phyloP scores from a whole-genome alignment of 148 eudicot genomes.

The Oxyria digyna region DNA sequence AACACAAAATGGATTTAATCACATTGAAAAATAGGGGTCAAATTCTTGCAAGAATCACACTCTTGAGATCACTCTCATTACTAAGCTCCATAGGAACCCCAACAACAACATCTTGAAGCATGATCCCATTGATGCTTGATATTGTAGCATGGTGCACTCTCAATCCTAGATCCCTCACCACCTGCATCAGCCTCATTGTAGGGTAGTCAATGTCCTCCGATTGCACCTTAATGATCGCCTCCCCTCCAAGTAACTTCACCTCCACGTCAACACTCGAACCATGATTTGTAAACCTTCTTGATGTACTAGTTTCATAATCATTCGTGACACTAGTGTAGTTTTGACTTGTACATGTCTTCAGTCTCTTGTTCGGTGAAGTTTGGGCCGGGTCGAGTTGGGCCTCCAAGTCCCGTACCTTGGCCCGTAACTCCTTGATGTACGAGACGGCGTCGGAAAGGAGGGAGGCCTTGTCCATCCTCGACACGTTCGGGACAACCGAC shows the following conservation, averaged over 20 bases:
- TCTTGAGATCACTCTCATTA: constrained; percentile 23
- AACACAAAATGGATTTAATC: too few species aligned
- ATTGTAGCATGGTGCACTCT: constrained; percentile 64
- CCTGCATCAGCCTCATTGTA: constrained; percentile 53
- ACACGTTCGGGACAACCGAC: constrained; percentile 71
- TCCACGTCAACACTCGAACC: constrained; percentile 22
- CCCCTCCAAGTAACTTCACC: constrained; percentile 43
- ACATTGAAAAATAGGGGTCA: too few species aligned
- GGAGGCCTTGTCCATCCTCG: constrained; percentile 91
- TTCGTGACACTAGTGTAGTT: neutral
- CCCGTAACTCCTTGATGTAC: constrained; percentile 55
- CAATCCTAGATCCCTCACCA: constrained; percentile 43
- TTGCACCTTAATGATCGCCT: constrained; percentile 68
- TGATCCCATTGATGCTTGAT: constrained; percentile 40
- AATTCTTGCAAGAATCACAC: constrained; percentile 11
- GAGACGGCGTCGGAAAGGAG: constrained; percentile 62
- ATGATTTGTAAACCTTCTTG: neutral
- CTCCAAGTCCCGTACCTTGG: constrained; percentile 30
- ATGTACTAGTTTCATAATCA: neutral
- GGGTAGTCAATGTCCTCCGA: constrained; percentile 43
- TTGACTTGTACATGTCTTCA: neutral
- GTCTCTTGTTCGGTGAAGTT: neutral
- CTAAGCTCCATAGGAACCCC: constrained; percentile 23
- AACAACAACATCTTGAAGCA: constrained; percentile 72
- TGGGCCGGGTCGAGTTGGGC: constrained; percentile 4